Conservation (phyloP, 2,329 filamentous ascomycete genomes). For the Phaeosphaeriaceae sp. region DNA sequence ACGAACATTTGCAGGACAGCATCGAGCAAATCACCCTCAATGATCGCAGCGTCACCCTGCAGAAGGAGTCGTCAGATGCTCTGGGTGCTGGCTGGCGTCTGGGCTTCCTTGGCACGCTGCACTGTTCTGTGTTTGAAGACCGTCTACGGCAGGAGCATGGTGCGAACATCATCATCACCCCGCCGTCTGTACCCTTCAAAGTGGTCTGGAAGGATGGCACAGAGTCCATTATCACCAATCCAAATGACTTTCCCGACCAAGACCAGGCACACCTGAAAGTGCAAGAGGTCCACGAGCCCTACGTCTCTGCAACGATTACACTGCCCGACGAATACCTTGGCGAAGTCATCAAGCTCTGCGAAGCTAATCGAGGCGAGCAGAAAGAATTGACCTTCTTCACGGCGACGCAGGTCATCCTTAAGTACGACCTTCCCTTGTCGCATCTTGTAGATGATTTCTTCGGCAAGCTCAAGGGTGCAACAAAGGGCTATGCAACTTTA, state of each 20-base stretch:
- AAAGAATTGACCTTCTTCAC: constrained; percentile 91
- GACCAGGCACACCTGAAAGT: constrained; percentile 64
- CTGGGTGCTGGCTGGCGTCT: constrained; percentile 92
- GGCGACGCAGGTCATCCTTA: constrained; percentile 88
- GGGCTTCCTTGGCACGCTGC: constrained; percentile 93
- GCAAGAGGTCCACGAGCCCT: constrained; percentile 73
- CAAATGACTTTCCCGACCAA: constrained; percentile 84
- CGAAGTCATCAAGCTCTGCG: constrained; percentile 93
- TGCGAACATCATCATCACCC: constrained; percentile 93
- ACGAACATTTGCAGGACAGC: constrained; percentile 87
- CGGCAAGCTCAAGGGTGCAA: constrained; percentile 90
- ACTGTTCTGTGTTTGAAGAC: constrained; percentile 99
- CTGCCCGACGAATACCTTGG: constrained; percentile 94
- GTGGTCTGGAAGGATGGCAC: constrained; percentile 79
- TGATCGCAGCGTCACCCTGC: constrained; percentile 90
- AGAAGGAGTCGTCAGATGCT: constrained; percentile 94
- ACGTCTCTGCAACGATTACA: constrained; percentile 84
- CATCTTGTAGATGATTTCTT: constrained; percentile 97
- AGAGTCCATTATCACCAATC: constrained; percentile 82
- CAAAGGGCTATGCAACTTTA: constrained; percentile 93
- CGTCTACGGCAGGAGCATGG: constrained; percentile 93
- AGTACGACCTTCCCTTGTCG: constrained; percentile 86
- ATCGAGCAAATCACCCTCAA: constrained; percentile 94
- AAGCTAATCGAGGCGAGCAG: constrained; percentile 86
- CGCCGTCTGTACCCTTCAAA: constrained; percentile 92